Percentiles rank a stretch among this genome's conserved stretches.
phyloP scores from a whole-genome alignment of 768 basidiomycete genomes.

The Pleurotus platypus region DNA sequence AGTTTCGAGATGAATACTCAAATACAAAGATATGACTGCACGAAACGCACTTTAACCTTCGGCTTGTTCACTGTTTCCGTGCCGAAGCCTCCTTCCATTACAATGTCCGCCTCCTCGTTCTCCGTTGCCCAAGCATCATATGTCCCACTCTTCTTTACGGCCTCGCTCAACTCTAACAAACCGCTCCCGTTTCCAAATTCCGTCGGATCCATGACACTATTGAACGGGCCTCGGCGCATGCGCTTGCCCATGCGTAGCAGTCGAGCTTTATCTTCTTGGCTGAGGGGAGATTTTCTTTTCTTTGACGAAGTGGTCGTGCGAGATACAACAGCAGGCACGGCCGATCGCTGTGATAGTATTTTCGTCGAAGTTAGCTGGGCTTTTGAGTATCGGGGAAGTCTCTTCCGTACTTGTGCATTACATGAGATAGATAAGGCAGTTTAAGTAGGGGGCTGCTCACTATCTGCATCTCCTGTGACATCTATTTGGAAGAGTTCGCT shows the following conservation, averaged over 20 bases:
- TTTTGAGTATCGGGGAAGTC: conserved; percentile 51
- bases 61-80: conserved; percentile 38
- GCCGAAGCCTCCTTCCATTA: conserved; percentile 28
- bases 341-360: conserved; percentile 83
- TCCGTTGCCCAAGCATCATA: conserved; percentile 61
- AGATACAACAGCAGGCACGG: conserved; percentile 81
- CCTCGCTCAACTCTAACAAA: conserved; percentile 59
- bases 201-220: conserved; percentile 63
- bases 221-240: conserved; percentile 69
- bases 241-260: conserved; percentile 76
- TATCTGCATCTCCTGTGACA: conserved; percentile 68
- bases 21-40: neutral
- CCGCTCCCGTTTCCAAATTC: conserved; percentile 67
- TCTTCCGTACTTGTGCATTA: conserved; percentile 48
- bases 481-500: conserved; percentile 80
- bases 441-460: conserved; percentile 34
- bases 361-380: conserved; percentile 63
- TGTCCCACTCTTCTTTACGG: conserved; percentile 61
- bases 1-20: conserved; percentile 30
- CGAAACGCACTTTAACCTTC: conserved; percentile 47
- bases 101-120: conserved; percentile 26
- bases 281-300: conserved; percentile 47
- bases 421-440: conserved; percentile 1
- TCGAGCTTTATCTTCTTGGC: conserved; percentile 68
- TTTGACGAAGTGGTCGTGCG: conserved; percentile 31